Base-by-base conservation (phyloP, 2,329 filamentous ascomycete species). In the Escovopsis sp. region DNA sequence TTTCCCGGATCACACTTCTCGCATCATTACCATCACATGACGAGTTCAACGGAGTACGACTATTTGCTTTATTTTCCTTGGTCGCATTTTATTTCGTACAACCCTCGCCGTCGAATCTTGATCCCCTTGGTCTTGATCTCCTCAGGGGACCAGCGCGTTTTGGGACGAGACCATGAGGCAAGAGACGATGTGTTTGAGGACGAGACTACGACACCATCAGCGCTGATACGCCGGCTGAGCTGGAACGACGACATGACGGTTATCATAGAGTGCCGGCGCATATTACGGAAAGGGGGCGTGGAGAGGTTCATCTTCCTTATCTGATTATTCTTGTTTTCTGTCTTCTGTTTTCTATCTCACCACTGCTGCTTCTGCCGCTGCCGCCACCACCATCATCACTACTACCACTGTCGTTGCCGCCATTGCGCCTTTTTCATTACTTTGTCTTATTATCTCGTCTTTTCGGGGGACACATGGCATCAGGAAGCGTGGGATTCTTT, bases 211-310 rank as follows among this genome's bases (percentile, higher is more conserved):
- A 40, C 38, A 35, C 36, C 39, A 38, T 40, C 39, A 38, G 39
- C 36, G 38, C 36, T 38, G 38, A 40, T 40, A 38, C 39, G 39
- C 39, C 38, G 39, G 39, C 31, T 33, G 39, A 35, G 35, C 39
- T 40, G 39, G 38, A 38, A 36, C 29, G 39, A 40, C 39, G 39
- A 40, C 31, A 29, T 38, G 30, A 40, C 34, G 36, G 33, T 30
- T 40, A 34, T 33, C 30, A 33, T 37, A 40, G 31, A 40, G 33
- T 40, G 33, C 39, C 33, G 39, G 39, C 39, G 36, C 35, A 38
- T 33, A 31, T 33, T 38, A 16, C 29, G 36, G 35, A 31, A 33
- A 38, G 16, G 27, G n/a, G 39, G 36, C 33, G 39, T 33, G 39
- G 33, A 23, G 29, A 31, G 33, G 31, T 37, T 38, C 33, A 34